A percentile compares a stretch with the other conserved stretches of the same genome.
phyloP scores from a whole-genome alignment of 78 protist genomes.

The slime mould (Dictyostelium discoideum) region DNA sequence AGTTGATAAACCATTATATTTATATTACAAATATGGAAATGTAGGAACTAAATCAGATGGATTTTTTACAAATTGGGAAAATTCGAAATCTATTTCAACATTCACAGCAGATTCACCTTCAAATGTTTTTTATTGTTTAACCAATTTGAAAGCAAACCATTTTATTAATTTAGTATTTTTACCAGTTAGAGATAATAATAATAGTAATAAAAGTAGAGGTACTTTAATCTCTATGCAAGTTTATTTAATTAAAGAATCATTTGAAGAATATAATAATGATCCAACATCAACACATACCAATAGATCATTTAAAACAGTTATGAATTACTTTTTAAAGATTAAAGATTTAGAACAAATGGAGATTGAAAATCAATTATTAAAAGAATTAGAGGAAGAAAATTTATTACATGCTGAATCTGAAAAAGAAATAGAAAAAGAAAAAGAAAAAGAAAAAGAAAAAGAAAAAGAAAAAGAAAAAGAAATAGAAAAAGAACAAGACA shows the following conservation, averaged over 20 bases:
- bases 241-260: constrained; percentile 31
- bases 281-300: neutral
- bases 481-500: neutral
- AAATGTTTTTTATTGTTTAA: neutral
- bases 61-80: neutral
- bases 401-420: neutral
- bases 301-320: constrained; percentile 26
- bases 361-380: neutral
- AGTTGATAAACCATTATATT: neutral
- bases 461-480: neutral
- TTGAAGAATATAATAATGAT: neutral
- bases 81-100: neutral
- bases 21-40: neutral
- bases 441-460: neutral
- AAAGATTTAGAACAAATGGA: neutral
- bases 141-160: neutral
- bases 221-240: constrained; percentile 39
- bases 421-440: neutral
- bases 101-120: constrained; percentile 13
- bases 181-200: neutral
- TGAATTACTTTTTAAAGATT: constrained; percentile 46
- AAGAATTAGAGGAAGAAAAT: neutral
- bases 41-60: neutral
- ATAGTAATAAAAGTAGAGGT: neutral
- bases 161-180: neutral